These are phyloP conservation scores for Roridomyces roridus DNA, from an alignment of 768 basidiomycete species.

Conservation along the genomic window DNA sequence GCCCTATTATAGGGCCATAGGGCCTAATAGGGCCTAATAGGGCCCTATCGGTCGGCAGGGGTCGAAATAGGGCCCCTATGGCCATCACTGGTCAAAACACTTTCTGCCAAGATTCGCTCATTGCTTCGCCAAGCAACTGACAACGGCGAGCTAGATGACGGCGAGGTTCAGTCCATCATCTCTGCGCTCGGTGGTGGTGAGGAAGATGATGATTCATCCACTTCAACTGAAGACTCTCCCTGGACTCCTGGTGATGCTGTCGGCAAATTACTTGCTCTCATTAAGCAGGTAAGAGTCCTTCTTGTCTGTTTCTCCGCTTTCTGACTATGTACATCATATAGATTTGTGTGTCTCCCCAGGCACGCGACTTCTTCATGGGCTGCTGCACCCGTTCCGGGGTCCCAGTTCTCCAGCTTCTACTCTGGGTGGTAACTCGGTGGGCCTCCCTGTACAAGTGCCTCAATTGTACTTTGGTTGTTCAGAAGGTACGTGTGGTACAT, in stretches of 20 bases:
- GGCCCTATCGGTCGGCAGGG: no score
- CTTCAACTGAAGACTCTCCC: neutral
- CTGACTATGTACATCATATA: conserved; percentile 4
- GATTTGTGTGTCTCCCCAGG: conserved; percentile 25
- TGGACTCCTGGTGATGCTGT: conserved; percentile 2
- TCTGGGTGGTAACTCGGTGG: conserved; percentile 25
- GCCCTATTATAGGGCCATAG: no score
- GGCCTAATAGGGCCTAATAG: no score
- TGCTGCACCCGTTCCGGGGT: conserved; percentile 11
- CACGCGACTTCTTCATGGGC: conserved; percentile 16
- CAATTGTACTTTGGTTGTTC: conserved; percentile 4
- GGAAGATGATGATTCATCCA: neutral
- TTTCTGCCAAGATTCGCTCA: neutral
- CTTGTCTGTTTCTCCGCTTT: neutral
- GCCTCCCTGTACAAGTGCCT: conserved; percentile 24
- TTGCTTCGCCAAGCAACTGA: neutral
- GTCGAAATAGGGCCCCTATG: no score
- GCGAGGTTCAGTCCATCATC: neutral
- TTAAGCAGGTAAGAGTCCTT: conserved; percentile 7
- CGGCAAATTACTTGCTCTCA: conserved; percentile 1
- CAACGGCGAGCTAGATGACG: neutral
- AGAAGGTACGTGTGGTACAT: conserved; percentile 23
- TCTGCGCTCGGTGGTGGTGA: neutral
- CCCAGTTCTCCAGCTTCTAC: conserved; percentile 10
- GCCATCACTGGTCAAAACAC: no score